Conservation (phyloP, 2,329 filamentous ascomycete genomes). For the Diaporthe caulivora region DNA sequence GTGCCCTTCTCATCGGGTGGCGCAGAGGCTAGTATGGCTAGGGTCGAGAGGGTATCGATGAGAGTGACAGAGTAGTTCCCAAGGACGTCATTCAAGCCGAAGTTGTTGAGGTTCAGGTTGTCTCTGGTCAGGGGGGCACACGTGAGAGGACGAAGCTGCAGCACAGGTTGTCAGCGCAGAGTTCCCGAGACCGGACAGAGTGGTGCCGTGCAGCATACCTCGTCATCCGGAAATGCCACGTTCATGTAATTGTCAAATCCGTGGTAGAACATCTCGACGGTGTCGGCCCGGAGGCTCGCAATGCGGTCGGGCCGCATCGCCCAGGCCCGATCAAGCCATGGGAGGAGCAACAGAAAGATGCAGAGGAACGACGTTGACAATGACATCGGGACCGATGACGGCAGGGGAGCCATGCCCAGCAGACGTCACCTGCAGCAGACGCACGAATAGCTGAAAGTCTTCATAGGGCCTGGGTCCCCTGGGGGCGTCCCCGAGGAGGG, state of each 20-base stretch:
- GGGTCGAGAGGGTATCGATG: slow-evolving; percentile 93
- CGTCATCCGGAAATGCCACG: slow-evolving; percentile 95
- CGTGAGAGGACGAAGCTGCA: slow-evolving; percentile 83
- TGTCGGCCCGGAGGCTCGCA: slow-evolving; percentile 68
- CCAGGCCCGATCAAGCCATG: slow-evolving; percentile 54
- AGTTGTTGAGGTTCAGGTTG: slow-evolving; percentile 79
- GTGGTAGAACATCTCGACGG: slow-evolving; percentile 92
- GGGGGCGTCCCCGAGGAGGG: slow-evolving; percentile 31
- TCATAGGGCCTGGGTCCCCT: slow-evolving; percentile 34
- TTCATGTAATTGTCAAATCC: slow-evolving; percentile 96
- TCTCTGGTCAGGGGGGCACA: slow-evolving; percentile 90
- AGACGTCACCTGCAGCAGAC: slow-evolving; percentile 54
- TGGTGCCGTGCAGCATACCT: slow-evolving; percentile 60
- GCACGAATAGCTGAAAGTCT: slow-evolving; percentile 22
- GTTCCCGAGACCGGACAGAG: slow-evolving; percentile 35
- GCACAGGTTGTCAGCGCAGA: slow-evolving; percentile 12
- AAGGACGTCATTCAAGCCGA: slow-evolving; percentile 93
- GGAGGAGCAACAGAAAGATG: slow-evolving; percentile 47
- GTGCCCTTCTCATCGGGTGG: slow-evolving; percentile 66
- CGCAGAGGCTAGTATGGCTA: slow-evolving; percentile 89
- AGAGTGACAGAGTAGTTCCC: slow-evolving; percentile 97
- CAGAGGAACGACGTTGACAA: slow-evolving; percentile 41
- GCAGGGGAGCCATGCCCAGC: slow-evolving; percentile 48
- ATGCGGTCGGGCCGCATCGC: slow-evolving; percentile 70
- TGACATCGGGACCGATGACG: slow-evolving; percentile 18